A percentile compares a stretch with the other conserved stretches of the same genome.
phyloP scores from a whole-genome alignment of 306 rosid genomes.

The Vicia faba region DNA sequence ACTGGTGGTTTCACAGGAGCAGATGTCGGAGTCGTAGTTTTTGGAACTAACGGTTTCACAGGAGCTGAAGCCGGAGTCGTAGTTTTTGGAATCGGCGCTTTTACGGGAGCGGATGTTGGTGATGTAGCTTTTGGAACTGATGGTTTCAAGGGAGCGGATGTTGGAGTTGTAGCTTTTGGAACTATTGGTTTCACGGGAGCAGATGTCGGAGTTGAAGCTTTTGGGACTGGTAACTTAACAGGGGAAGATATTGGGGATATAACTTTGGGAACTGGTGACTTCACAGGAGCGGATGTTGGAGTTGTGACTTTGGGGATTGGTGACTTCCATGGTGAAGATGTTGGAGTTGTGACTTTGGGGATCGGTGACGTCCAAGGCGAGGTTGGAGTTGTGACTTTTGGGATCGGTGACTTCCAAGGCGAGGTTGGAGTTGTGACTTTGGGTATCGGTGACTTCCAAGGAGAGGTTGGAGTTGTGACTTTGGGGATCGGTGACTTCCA shows the following conservation, averaged over 20 bases:
- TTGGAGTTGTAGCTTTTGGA: conserved; percentile 4
- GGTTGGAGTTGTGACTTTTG: too few species aligned
- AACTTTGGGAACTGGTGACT: conserved; percentile 21
- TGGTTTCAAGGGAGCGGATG: conserved; percentile 16
- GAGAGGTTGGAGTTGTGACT: too few species aligned
- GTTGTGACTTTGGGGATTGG: too few species aligned
- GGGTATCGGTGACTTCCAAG: too few species aligned
- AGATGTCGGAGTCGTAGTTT: background rate
- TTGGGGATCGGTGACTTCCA: too few species aligned
- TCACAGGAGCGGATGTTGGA: conserved; percentile 3
- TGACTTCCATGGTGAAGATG: too few species aligned
- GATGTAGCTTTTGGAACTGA: conserved; percentile 9
- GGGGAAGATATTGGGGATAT: conserved; percentile 29
- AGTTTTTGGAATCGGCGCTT: conserved; percentile 3
- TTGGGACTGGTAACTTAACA: conserved; percentile 23
- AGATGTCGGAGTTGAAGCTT: conserved; percentile 4
- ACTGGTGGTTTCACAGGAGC: conserved; percentile 11
- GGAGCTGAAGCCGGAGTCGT: conserved; percentile 13
- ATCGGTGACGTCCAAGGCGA: too few species aligned
- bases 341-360: too few species aligned
- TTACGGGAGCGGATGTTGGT: conserved; percentile 19
- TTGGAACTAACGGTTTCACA: background rate
- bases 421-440: too few species aligned
- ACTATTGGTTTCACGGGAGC: conserved; percentile 1
- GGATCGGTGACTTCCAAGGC: too few species aligned